phyloP scores from a whole-genome alignment of 2,329 filamentous ascomycete genomes.

The Paraphoma chrysanthemicola region DNA sequence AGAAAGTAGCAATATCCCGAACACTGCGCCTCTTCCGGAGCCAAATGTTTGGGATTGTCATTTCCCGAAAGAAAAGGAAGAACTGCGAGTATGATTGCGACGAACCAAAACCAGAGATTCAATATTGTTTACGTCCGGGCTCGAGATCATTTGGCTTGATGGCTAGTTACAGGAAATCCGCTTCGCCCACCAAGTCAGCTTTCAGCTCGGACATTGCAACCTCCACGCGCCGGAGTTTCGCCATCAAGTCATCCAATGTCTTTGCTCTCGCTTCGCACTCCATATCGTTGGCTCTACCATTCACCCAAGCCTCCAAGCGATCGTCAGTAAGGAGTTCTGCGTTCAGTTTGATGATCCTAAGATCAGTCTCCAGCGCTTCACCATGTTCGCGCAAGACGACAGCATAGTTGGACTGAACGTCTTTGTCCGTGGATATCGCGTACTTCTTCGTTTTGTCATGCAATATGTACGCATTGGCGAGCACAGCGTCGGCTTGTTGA shows the following conservation, averaged over 20 bases:
- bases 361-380: conserved; percentile 4
- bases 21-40: conserved; percentile 29
- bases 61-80: conserved; percentile 11
- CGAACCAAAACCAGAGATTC: background rate
- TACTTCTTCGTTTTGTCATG: conserved; percentile 1
- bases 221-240: conserved; percentile 2
- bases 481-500: conserved; percentile 2
- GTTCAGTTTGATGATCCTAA: conserved; percentile 3
- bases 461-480: conserved; percentile 7
- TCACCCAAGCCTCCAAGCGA: conserved; percentile 4
- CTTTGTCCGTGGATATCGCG: background rate
- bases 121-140: no score
- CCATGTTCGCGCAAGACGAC: conserved; percentile 1
- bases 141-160: no score
- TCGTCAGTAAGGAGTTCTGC: conserved; percentile 3
- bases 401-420: conserved; percentile 2
- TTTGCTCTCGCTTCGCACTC: conserved; percentile 4
- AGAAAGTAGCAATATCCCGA: conserved; percentile 42
- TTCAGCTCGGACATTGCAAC: background rate
- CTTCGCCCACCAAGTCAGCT: background rate
- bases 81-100: background rate
- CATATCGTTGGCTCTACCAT: background rate
- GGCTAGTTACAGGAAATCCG: background rate
- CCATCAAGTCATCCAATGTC: conserved; percentile 3
- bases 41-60: conserved; percentile 31